These are phyloP conservation scores for Gardenia jasminoides DNA, from an alignment of 257 asterid genomes.

Conservation along the genomic window DNA sequence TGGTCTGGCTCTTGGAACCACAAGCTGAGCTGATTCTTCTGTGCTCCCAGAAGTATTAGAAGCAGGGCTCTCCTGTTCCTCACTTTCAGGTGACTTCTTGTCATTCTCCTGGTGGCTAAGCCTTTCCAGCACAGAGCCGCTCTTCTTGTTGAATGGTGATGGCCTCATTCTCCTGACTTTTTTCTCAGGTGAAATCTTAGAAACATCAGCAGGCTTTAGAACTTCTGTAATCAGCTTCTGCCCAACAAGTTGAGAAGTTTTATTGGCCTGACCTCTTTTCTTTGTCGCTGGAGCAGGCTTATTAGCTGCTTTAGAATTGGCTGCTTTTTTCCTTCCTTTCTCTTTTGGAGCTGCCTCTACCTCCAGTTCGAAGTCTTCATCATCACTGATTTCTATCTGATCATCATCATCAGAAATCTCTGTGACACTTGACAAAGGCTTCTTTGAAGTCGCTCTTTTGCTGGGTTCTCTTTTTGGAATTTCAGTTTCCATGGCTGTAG, in stretches of 20 bases:
- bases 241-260: conserved; percentile 37
- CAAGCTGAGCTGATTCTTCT: conserved; percentile 26
- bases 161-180: conserved; percentile 81
- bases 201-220: conserved; percentile 46
- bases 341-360: conserved; percentile 39
- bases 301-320: conserved; percentile 32
- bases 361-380: conserved; percentile 38
- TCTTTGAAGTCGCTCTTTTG: conserved; percentile 50
- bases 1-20: conserved; percentile 52
- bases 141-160: conserved; percentile 93
- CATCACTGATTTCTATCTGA: conserved; percentile 35
- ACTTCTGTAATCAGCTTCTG: conserved; percentile 78
- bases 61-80: conserved; percentile 34
- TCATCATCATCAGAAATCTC: conserved; percentile 47
- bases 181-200: conserved; percentile 59
- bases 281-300: conserved; percentile 53
- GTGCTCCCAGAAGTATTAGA: conserved; percentile 42
- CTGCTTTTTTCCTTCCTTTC: conserved; percentile 57
- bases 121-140: conserved; percentile 63
- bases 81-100: conserved; percentile 25
- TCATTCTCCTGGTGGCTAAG: conserved; percentile 28
- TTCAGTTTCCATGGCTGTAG: conserved; percentile 44
- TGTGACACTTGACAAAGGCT: conserved; percentile 29
- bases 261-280: conserved; percentile 53
- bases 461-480: conserved; percentile 48